Evolutionary conservation across 2,329 filamentous ascomycete genomes (phyloP).

Genomic region (Arachnomyces sp.): DNA sequence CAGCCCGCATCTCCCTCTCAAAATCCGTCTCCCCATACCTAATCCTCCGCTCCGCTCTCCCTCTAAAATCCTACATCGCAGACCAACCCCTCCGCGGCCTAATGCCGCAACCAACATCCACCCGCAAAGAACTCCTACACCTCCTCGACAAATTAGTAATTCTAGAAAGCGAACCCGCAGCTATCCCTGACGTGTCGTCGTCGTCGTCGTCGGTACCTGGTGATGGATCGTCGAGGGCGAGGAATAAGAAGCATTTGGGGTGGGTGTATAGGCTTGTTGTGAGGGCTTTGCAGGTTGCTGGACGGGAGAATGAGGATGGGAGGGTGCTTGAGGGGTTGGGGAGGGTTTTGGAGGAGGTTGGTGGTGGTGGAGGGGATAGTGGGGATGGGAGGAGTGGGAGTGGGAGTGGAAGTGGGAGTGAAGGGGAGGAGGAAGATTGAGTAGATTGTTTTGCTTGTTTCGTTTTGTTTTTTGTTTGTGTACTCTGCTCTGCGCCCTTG

Average conservation of each 20-base stretch:
- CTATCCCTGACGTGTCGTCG: conserved; percentile 48
- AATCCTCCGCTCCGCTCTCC: conserved; percentile 69
- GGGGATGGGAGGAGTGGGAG: too few species aligned
- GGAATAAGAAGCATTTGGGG: conserved; percentile 64
- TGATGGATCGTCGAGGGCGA: conserved; percentile 4
- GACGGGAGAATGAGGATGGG: conserved; percentile 31
- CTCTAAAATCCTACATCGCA: conserved; percentile 75
- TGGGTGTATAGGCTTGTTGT: conserved; percentile 66
- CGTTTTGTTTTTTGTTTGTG: conserved; percentile 4
- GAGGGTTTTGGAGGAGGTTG: conserved; percentile 55
- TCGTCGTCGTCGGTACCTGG: conserved; percentile 15
- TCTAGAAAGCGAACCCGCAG: conserved; percentile 60
- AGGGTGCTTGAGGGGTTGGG: conserved; percentile 43
- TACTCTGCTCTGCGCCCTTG: too few species aligned
- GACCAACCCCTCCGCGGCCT: conserved; percentile 83
- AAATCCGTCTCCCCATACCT: conserved; percentile 70
- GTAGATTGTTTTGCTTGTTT: background rate
- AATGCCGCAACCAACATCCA: conserved; percentile 78
- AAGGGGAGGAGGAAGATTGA: too few species aligned
- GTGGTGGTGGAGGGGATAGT: conserved; percentile 23
- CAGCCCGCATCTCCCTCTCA: conserved; percentile 50
- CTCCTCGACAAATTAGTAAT: conserved; percentile 58
- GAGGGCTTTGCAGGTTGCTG: conserved; percentile 29
- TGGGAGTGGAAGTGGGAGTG: too few species aligned
- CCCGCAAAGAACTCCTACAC: conserved; percentile 69